phyloP scores from a whole-genome alignment of 257 asterid genomes.

The Galeopsis tetrahit region DNA sequence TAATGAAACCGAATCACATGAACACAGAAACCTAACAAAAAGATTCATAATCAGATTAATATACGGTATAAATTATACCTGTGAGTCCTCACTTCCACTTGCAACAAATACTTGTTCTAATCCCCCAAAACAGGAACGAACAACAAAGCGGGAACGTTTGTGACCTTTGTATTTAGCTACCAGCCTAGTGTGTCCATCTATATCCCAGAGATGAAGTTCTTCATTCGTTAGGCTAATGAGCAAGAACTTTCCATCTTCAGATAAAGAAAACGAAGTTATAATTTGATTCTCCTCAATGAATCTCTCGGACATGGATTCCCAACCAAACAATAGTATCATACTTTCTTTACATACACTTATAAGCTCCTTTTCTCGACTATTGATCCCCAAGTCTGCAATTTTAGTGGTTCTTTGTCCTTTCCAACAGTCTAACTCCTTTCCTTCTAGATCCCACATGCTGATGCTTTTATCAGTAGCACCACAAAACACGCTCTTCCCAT shows the following conservation, averaged over 20 bases:
- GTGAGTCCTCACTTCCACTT: conserved; percentile 97
- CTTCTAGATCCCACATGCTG: conserved; percentile 82
- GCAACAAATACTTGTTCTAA: conserved; percentile 78
- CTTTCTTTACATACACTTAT: conserved; percentile 73
- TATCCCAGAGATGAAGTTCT: conserved; percentile 92
- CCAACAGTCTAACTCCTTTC: conserved; percentile 86
- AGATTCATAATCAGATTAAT: neutral
- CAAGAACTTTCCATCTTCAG: conserved; percentile 72
- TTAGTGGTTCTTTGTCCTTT: conserved; percentile 74
- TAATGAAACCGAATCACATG: neutral
- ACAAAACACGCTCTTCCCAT: conserved; percentile 66
- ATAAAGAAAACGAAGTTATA: conserved; percentile 71
- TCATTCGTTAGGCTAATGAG: conserved; percentile 74
- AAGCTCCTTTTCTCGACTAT: conserved; percentile 68
- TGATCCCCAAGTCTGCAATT: conserved; percentile 73
- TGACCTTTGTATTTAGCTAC: conserved; percentile 84
- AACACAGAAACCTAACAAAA: neutral
- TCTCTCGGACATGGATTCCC: conserved; percentile 77
- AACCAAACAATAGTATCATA: conserved; percentile 57
- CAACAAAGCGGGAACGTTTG: conserved; percentile 76
- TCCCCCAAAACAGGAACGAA: conserved; percentile 93
- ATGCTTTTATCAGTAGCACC: conserved; percentile 87
- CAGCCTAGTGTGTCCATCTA: conserved; percentile 60
- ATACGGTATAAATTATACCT: conserved; percentile 43
- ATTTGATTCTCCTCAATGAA: conserved; percentile 76